A percentile compares a stretch with the other conserved stretches of the same genome.
These are phyloP conservation scores for Stentor coeruleus DNA, from an alignment of 73 alveolate species.

Conservation along the genomic window DNA sequence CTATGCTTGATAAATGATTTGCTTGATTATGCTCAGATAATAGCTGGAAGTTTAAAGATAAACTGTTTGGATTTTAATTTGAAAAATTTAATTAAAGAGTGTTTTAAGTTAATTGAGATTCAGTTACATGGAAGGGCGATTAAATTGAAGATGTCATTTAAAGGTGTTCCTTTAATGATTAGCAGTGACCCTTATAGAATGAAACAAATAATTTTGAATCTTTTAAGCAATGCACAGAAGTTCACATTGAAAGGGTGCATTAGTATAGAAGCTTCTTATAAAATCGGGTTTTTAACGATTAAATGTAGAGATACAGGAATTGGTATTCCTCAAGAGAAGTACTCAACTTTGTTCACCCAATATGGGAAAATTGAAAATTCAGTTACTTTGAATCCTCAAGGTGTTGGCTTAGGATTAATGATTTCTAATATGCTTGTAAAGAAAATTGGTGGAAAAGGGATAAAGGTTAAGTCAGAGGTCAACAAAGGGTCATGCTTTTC, in stretches of 20 bases:
- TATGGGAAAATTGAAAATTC: not conserved
- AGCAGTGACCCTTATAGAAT: slow-evolving; percentile 33
- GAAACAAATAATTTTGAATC: slow-evolving; percentile 34
- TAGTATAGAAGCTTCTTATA: not conserved
- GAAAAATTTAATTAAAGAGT: not conserved
- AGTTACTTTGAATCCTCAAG: not conserved
- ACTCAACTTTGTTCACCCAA: not conserved
- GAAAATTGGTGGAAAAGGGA: not conserved
- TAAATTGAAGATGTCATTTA: not conserved
- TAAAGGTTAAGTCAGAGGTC: not conserved
- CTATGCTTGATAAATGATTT: not conserved
- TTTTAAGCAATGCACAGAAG: slow-evolving; percentile 40
- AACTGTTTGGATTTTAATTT: not conserved
- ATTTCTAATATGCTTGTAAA: not conserved
- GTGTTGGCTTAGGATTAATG: not conserved
- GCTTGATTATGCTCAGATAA: not conserved
- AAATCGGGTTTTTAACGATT: not conserved
- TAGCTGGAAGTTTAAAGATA: not conserved
- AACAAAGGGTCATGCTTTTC: not conserved
- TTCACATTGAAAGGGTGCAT: slow-evolving; percentile 47
- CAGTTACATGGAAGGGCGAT: no score
- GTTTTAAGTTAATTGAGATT: not conserved
- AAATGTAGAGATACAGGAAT: not conserved
- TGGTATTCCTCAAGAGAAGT: not conserved
- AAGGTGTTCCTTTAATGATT: slow-evolving; percentile 16